Conservation (phyloP, 768 basidiomycete genomes). For the Tulasnella sp. region DNA sequence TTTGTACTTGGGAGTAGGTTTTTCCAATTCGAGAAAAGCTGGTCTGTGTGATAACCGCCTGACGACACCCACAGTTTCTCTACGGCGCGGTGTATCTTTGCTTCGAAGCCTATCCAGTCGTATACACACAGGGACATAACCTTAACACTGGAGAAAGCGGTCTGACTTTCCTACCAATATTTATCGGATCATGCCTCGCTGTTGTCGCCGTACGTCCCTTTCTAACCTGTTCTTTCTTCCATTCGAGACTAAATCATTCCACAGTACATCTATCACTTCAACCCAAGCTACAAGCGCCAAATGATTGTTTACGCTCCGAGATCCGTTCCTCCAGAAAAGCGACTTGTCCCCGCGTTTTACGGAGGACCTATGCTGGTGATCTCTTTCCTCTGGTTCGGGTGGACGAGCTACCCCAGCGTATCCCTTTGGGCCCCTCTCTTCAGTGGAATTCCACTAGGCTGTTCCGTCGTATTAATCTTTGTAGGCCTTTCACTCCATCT, state of each 20-base stretch:
- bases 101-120: conserved; percentile 26
- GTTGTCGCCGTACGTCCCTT: conserved; percentile 21
- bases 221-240: conserved; percentile 3
- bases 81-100: conserved; percentile 22
- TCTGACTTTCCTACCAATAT: conserved; percentile 22
- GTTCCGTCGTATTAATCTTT: conserved; percentile 13
- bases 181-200: conserved; percentile 21
- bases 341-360: conserved; percentile 25
- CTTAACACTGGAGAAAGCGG: conserved; percentile 23
- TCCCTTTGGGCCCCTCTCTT: conserved; percentile 17
- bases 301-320: conserved; percentile 21
- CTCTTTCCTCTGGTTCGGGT: conserved; percentile 32
- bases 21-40: not conserved
- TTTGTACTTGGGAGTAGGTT: conserved; percentile 26
- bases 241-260: not conserved
- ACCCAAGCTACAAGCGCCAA: conserved; percentile 24
- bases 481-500: not conserved
- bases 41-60: no score
- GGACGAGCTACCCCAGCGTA: conserved; percentile 26
- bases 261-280: conserved; percentile 26
- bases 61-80: not conserved
- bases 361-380: conserved; percentile 26
- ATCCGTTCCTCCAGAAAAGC: conserved; percentile 24
- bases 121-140: conserved; percentile 22
- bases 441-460: conserved; percentile 14